These are phyloP conservation scores for Inga oerstediana DNA, from an alignment of 306 rosid genomes.

Conservation along the genomic window DNA sequence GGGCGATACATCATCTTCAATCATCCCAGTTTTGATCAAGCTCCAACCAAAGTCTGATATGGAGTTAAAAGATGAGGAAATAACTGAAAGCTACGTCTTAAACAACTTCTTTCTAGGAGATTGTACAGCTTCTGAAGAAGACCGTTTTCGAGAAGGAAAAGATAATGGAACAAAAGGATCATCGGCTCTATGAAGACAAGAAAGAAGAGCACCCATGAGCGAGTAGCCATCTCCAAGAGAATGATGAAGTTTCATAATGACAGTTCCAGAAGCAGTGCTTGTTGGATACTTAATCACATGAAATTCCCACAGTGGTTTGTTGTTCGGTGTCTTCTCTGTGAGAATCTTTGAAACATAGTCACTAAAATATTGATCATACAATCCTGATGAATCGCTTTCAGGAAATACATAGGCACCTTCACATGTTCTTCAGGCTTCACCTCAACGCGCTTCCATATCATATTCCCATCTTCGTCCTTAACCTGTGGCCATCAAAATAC, in stretches of 20 bases:
- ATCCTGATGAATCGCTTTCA: slow-evolving; percentile 23
- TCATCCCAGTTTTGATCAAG: slow-evolving; percentile 34
- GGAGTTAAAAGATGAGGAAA: slow-evolving; percentile 22
- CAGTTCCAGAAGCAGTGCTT: slow-evolving; percentile 38
- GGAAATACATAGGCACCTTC: slow-evolving; percentile 44
- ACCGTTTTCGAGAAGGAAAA: slow-evolving; percentile 41
- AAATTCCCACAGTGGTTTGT: slow-evolving; percentile 62
- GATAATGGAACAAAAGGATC: slow-evolving; percentile 62
- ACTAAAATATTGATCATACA: slow-evolving; percentile 38
- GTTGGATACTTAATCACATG: slow-evolving; percentile 63
- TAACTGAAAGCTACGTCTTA: not conserved
- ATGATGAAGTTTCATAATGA: slow-evolving; percentile 58
- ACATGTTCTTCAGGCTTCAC: slow-evolving; percentile 57
- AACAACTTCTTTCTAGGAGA: not conserved
- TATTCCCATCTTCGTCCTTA: slow-evolving; percentile 35
- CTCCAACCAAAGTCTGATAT: slow-evolving; percentile 48
- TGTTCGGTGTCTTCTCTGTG: slow-evolving; percentile 26
- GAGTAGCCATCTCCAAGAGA: slow-evolving; percentile 72
- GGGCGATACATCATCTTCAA: slow-evolving; percentile 57
- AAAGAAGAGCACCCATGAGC: slow-evolving; percentile 63
- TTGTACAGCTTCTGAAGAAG: not conserved
- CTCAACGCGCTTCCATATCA: slow-evolving; percentile 52
- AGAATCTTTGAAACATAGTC: slow-evolving; percentile 45
- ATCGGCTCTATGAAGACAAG: slow-evolving; percentile 53
- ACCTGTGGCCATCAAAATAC: slow-evolving; percentile 35